Evolutionary conservation across 1,284 basidiomycete genomes (phyloP), one percentile per base, ranked within the genome.

Genomic region (Ustilago lituana): DNA sequence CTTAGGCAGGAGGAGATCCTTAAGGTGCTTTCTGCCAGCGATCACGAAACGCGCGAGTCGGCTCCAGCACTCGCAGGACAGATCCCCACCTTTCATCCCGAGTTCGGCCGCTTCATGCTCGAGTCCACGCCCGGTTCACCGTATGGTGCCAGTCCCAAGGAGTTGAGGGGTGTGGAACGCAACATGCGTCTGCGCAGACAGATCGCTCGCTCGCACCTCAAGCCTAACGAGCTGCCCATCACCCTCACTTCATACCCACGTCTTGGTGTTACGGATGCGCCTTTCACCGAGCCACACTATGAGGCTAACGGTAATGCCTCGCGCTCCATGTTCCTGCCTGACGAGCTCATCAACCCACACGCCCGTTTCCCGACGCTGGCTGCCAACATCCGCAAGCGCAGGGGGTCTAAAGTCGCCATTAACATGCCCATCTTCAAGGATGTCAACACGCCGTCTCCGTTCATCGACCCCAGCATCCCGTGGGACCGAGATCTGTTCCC

Each of bases 41-140:
- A 67, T 39, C 63, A 74, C 69, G 89, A 91, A 31, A 85, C 87
- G 58, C 87, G 89, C 72, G 89, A 92, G 45, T 80, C 81, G 10
- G 64, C 51, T 26, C 85, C 86, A 49, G 86, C 87, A 26, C 88
- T 88, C 62, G 85, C 85, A 59, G 86, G 87, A 26, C 86, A 75
- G 46, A 64, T 93, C 23, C 94, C 94, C 3, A 92, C 90, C n/a
- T 98, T 96, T 82, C 96, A 98, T 82, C 95, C 95, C 14, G 96
- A 99, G 83, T 98, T 95, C 84, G 96, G 95, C 45, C 88, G 94
- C 36, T 98, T 93, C 85, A 99, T 99, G 96, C 87, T 98, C 55
- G 96, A 99, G 83, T 94, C 93, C 7, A 99, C 95, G 0, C 96
- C 96, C 0, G 96, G 96, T 3, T 87, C 88, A 37, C 96, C 96